A percentile compares a stretch with the other conserved stretches of the same genome.
phyloP scores from a whole-genome alignment of 805 yeast species.

The Yarrowia osloensis region DNA sequence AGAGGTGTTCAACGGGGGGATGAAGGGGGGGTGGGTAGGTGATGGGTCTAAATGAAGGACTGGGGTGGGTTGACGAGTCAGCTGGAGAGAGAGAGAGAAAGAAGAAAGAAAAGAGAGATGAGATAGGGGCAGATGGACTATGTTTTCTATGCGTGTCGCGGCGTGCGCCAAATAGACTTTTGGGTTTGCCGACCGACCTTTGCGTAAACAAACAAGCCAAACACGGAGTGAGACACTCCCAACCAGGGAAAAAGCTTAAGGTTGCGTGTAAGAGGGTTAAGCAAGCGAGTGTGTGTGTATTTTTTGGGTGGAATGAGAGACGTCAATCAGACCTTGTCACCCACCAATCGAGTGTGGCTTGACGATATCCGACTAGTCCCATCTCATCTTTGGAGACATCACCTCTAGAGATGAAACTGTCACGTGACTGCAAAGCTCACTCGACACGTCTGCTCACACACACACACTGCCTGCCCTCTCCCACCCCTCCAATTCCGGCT shows the following conservation, averaged over 20 bases:
- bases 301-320: not conserved
- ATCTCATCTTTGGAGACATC: no score
- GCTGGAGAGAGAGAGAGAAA: conserved; percentile 15
- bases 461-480: not conserved
- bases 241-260: not conserved
- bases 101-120: not conserved
- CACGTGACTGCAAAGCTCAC: no score
- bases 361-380: no score
- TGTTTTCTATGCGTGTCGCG: conserved; percentile 28
- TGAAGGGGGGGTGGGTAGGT: not conserved
- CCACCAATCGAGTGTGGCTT: no score
- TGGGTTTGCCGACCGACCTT: not conserved
- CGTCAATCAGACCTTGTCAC: not conserved
- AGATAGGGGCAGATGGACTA: not conserved
- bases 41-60: conserved; percentile 19
- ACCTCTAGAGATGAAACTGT: no score
- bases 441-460: not conserved
- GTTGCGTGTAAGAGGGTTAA: not conserved
- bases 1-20: not conserved
- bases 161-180: not conserved
- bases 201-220: conserved; percentile 27
- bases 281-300: not conserved
- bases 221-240: conserved; percentile 27
- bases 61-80: conserved; percentile 30
- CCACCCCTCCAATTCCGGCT: not conserved